phyloP scores from a whole-genome alignment of 2,329 filamentous ascomycete species.

The Calonectria fujianensis region DNA sequence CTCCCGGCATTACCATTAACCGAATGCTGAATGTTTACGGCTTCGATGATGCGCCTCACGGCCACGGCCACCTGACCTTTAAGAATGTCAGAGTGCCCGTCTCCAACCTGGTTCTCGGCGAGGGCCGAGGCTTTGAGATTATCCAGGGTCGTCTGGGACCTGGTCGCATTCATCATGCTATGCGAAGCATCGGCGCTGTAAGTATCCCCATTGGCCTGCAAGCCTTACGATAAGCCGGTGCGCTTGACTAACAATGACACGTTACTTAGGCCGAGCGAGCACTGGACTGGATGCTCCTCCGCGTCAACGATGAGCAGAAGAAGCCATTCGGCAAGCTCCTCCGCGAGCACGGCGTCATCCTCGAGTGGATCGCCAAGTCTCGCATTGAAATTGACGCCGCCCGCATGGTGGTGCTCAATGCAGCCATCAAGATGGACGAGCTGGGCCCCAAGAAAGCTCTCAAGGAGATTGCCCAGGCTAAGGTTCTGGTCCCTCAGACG shows the following conservation, averaged over 20 bases:
- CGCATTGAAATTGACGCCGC: constrained; percentile 96
- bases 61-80: constrained; percentile 95
- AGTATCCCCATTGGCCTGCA: constrained; percentile 53
- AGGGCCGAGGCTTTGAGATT: constrained; percentile 97
- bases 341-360: constrained; percentile 92
- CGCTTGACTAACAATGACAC: constrained; percentile 32
- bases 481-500: constrained; percentile 90
- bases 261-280: constrained; percentile 83
- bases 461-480: constrained; percentile 95
- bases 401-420: constrained; percentile 92
- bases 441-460: constrained; percentile 91
- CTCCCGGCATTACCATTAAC: constrained; percentile 92
- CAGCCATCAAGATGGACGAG: constrained; percentile 95
- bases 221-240: not conserved
- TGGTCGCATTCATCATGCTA: constrained; percentile 97
- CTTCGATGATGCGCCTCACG: constrained; percentile 98
- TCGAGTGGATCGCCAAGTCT: constrained; percentile 95
- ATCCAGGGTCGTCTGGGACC: constrained; percentile 97
- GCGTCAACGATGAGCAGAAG: constrained; percentile 94
- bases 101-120: constrained; percentile 90
- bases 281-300: constrained; percentile 94
- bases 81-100: constrained; percentile 91
- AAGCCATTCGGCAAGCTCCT: constrained; percentile 93
- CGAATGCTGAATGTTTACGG: constrained; percentile 96
- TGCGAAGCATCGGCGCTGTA: constrained; percentile 92